A percentile compares a stretch with the other conserved stretches of the same genome.
Conservation (phyloP, 306 rosid species). For the Lablab purpureus region DNA sequence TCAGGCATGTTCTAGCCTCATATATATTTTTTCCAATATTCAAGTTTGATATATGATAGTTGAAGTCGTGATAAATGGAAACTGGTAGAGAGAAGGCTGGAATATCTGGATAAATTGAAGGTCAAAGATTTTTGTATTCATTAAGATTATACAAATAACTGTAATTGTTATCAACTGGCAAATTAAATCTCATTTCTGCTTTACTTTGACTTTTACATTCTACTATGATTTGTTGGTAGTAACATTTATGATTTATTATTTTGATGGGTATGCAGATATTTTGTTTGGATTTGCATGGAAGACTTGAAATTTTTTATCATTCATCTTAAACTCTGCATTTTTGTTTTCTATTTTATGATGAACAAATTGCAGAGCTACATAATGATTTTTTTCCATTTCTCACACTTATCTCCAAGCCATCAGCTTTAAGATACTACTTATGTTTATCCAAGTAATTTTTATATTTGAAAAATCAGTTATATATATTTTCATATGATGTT, state of each 20-base stretch:
- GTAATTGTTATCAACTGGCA: background rate
- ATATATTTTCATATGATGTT: background rate
- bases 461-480: background rate
- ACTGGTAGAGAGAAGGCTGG: constrained; percentile 1
- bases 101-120: background rate
- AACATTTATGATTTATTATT: background rate
- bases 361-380: background rate
- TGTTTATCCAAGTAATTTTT: background rate
- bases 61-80: constrained; percentile 6
- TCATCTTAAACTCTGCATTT: background rate
- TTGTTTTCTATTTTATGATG: background rate
- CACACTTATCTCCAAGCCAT: background rate
- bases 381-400: background rate
- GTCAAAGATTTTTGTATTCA: background rate
- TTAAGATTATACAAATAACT: constrained; percentile 10
- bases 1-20: constrained; percentile 59
- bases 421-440: background rate
- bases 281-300: background rate
- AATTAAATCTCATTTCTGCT: constrained; percentile 1
- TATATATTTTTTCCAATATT: constrained; percentile 11
- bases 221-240: constrained; percentile 1
- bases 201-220: background rate
- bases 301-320: background rate
- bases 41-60: constrained; percentile 22
- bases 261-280: background rate